Conservation (phyloP, 148 eudicot genomes). For the Camellia granthamiana region DNA sequence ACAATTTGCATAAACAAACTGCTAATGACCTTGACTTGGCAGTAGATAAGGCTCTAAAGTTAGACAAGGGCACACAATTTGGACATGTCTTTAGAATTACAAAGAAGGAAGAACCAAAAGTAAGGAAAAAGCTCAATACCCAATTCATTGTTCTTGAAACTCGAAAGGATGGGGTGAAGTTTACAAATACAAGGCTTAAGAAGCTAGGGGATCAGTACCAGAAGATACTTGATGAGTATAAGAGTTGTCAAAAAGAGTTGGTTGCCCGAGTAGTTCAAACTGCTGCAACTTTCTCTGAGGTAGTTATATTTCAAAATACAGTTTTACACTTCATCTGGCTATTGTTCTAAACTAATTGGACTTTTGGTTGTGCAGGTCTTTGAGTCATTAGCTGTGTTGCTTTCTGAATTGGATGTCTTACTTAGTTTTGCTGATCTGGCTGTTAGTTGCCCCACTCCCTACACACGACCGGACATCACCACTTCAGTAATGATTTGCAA, state of each 20-base stretch:
- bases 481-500: constrained; percentile 53
- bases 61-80: constrained; percentile 95
- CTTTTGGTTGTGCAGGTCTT: constrained; percentile 59
- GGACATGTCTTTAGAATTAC: constrained; percentile 98
- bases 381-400: constrained; percentile 58
- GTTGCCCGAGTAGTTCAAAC: constrained; percentile 82
- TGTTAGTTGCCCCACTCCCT: constrained; percentile 80
- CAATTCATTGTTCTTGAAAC: constrained; percentile 93
- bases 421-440: constrained; percentile 98
- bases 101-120: constrained; percentile 94
- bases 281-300: constrained; percentile 82
- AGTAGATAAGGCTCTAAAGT: constrained; percentile 73
- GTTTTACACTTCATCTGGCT: constrained; percentile 18
- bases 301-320: constrained; percentile 18
- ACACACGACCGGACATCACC: constrained; percentile 83
- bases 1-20: constrained; percentile 61
- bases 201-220: constrained; percentile 83
- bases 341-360: constrained; percentile 12
- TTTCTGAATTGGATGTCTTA: constrained; percentile 91
- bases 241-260: constrained; percentile 76
- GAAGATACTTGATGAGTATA: constrained; percentile 76
- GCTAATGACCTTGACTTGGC: constrained; percentile 88
- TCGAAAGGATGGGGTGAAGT: constrained; percentile 95
- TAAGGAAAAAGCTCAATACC: constrained; percentile 84
- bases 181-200: constrained; percentile 87